Evolutionary conservation across 2,329 filamentous ascomycete species (phyloP).

Genomic region (Talaromyces funiculosus): DNA sequence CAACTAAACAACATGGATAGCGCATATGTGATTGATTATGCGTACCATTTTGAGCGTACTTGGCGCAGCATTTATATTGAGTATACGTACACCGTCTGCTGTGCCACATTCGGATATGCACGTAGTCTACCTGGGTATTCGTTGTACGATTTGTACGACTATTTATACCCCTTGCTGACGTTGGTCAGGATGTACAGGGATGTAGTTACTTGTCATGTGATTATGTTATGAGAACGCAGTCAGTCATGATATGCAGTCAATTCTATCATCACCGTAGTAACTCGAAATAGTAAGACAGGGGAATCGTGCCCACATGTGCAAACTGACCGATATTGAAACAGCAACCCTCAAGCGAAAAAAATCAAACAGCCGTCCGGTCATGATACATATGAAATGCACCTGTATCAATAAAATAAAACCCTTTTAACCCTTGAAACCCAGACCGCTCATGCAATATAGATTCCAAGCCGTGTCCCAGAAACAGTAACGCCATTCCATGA

Average conservation of each 20-base stretch:
- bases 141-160: neutral
- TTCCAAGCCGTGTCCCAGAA: neutral
- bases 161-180: neutral
- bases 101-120: neutral
- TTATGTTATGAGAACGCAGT: neutral
- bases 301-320: neutral
- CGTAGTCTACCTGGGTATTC: neutral
- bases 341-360: neutral
- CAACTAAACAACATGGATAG: neutral
- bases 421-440: neutral
- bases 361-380: neutral
- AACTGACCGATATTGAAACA: neutral
- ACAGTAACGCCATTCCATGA: constrained; percentile 10
- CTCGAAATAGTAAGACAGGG: neutral
- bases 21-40: neutral
- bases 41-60: neutral
- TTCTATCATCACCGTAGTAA: neutral
- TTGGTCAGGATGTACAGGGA: neutral
- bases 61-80: neutral
- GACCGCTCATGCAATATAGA: constrained; percentile 10
- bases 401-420: constrained; percentile 1
- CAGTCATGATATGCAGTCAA: neutral
- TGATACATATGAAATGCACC: constrained; percentile 5
- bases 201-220: neutral
- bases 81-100: neutral